Evolutionary conservation across 495 filamentous ascomycete species (phyloP).

Genomic region (Ascodesmis nigricans): DNA sequence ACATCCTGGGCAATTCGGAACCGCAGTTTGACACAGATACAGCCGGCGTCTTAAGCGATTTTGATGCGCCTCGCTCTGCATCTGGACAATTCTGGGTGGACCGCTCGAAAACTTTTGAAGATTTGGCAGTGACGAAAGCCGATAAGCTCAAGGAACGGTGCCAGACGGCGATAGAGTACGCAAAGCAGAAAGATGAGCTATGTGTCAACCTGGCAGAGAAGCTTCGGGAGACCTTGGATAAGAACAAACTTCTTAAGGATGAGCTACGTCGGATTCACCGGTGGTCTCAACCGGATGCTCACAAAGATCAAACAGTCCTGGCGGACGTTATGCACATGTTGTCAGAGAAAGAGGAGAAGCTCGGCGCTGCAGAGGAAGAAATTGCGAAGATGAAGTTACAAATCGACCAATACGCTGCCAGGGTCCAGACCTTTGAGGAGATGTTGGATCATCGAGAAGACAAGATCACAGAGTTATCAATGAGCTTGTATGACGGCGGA

Average conservation of each 20-base stretch:
- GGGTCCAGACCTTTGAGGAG: constrained; percentile 18
- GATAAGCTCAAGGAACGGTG: constrained; percentile 59
- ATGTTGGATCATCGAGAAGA: constrained; percentile 14
- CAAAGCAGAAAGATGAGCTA: constrained; percentile 70
- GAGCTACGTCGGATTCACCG: constrained; percentile 18
- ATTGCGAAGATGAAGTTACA: constrained; percentile 36
- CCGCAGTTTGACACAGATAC: constrained; percentile 21
- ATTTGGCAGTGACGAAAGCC: constrained; percentile 56
- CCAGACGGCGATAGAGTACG: constrained; percentile 67
- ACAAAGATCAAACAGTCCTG: constrained; percentile 10
- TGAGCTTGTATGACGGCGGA: constrained; percentile 14
- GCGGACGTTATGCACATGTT: constrained; percentile 33
- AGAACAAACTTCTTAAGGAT: constrained; percentile 33
- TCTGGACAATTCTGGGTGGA: constrained; percentile 90
- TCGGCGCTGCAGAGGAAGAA: constrained; percentile 29
- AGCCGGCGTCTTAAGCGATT: constrained; percentile 48
- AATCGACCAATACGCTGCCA: constrained; percentile 30
- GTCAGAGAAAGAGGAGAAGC: constrained; percentile 34
- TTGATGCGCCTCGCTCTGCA: constrained; percentile 57
- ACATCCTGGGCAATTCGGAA: constrained; percentile 14
- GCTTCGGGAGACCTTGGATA: constrained; percentile 40
- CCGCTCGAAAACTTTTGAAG: constrained; percentile 63
- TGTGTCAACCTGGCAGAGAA: constrained; percentile 48
- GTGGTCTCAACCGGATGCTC: constrained; percentile 7
- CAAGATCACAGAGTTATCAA: constrained; percentile 21